Base-by-base conservation (phyloP, 768 basidiomycete genomes). In the Boletus barrowsii region DNA sequence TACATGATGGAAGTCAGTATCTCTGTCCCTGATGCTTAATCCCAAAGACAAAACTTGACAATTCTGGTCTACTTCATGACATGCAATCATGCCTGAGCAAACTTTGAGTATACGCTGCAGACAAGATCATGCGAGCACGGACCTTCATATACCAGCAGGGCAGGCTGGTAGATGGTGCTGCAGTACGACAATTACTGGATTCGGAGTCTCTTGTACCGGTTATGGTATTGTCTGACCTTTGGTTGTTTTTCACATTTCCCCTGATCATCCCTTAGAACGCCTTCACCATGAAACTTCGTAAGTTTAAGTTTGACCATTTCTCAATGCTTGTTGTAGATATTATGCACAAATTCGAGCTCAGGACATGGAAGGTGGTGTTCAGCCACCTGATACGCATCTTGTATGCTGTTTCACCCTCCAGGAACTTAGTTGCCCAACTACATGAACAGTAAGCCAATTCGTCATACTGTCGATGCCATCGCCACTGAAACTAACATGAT, bases 351-450 rank as follows among this genome's bases (percentile, higher is more conserved):
- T 24, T 24, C 24, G 24, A 24, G 24, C 62, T 76, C 0, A 75
- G 76, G 0, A 68, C 69, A 0, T 78, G 73, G 72, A 75, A 75
- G 41, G 32, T 54, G 0, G 9, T 76, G 4, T 68, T 75, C 37
- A 63, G 59, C 0, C 76, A 78, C 44, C 57, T 77, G 0, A 56
- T 77, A 1, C 62, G 66, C 0, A 60, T 76, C 11, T 51, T 76
- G 0, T 17, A 64, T n/a, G 48, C 59, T 11, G 4, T 42, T 35
- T 17, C 10, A 22, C 20, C 42, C 10, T 51, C 42, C 8, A 32
- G 41, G 24, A 13, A 41, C 8, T 30, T 52, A 2, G 53, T 73
- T 14, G 24, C 58, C 7, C 37, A 64, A n/a, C 36, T 74, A 3
- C 64, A 72, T 46, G 0, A 22, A 41, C 40, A 60, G 71, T 71